These are phyloP conservation scores for Ambrosiella beaveri DNA, from an alignment of 2,329 filamentous ascomycete species.

Conservation along the genomic window DNA sequence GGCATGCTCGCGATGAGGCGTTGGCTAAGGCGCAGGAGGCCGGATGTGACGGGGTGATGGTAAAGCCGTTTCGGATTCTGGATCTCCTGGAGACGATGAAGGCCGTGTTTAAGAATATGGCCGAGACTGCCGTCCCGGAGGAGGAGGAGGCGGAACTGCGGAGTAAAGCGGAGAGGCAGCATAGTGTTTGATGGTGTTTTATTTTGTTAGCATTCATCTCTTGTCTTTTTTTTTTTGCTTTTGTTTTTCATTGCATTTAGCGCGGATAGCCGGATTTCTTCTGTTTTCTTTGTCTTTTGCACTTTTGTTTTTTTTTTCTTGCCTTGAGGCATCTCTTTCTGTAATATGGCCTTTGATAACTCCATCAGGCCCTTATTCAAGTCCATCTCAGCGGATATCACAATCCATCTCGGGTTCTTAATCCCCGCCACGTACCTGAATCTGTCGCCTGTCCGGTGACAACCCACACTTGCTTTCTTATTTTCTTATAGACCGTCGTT, in stretches of 20 bases:
- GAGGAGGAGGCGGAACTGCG: not conserved
- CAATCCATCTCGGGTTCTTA: no score
- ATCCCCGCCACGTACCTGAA: no score
- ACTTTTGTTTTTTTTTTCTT: not conserved
- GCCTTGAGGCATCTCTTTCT: not conserved
- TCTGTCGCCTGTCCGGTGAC: no score
- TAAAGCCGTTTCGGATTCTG: constrained; percentile 53
- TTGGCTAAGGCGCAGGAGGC: constrained; percentile 31
- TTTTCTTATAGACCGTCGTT: no score
- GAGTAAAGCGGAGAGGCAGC: not conserved
- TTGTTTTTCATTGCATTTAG: not conserved
- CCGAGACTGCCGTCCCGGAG: constrained; percentile 11
- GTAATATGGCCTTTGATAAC: no score
- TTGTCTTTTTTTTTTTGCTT: constrained; percentile 3
- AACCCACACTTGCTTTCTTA: no score
- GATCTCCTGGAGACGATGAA: constrained; percentile 44
- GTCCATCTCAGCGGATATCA: no score
- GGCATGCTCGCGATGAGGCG: constrained; percentile 49
- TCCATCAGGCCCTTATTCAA: no score
- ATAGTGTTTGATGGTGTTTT: constrained; percentile 1
- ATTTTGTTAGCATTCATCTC: not conserved
- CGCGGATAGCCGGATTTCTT: not conserved
- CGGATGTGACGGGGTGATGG: constrained; percentile 46
- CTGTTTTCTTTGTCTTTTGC: not conserved
- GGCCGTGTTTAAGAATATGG: constrained; percentile 24